Evolutionary conservation across 805 yeast genomes (phyloP), one percentile per base, ranked within the genome.

Genomic region (Kluyveromyces aestuarii): DNA sequence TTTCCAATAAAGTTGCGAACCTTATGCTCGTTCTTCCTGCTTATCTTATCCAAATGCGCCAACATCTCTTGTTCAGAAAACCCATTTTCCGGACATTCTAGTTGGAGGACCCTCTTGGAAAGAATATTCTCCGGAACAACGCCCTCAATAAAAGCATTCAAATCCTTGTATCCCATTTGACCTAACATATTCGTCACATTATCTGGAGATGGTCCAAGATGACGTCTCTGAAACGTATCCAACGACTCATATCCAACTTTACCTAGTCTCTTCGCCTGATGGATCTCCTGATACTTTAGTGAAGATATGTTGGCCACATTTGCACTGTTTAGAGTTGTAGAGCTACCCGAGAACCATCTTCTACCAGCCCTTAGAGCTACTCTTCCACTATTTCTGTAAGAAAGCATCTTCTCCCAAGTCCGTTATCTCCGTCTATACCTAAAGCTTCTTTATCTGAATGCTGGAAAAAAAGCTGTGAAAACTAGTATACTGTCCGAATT

Each of bases 201-300:
- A 0, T 55, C 59, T 0, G 86, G 81, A 13, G 77, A 72, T 21
- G 95, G 88, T 11, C 99, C 99, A 50, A 91, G 72, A 67, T 93
- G 99, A 59, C 98, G 86, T 61, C 95, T 79, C 45, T 85, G 78
- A 67, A 91, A 93, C 1, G 93, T 82, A 63, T 93, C 99, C 49
- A 87, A 72, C 2, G 77, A 75, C 14, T 51, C 56, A 36, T 39
- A 43, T 27, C 52, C 40, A 11, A 71, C 44, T 7, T 18, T 11
- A 13, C 45, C 45, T 6, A 10, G 19, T 14, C 30, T 36, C 16
- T 39, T 61, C 8, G 81, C 75, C 50, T 72, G 67, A 56, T 74
- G 79, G 8, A 82, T 67, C 33, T 66, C 55, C 2, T 62, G 61
- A 58, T 80, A 83, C 53, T 74, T 70, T 2, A 67, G 66, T n/a